A percentile compares a stretch with the other conserved stretches of the same genome.
Conservation (phyloP, 139 green algal genomes). For the Chlamydomonas sp. region DNA sequence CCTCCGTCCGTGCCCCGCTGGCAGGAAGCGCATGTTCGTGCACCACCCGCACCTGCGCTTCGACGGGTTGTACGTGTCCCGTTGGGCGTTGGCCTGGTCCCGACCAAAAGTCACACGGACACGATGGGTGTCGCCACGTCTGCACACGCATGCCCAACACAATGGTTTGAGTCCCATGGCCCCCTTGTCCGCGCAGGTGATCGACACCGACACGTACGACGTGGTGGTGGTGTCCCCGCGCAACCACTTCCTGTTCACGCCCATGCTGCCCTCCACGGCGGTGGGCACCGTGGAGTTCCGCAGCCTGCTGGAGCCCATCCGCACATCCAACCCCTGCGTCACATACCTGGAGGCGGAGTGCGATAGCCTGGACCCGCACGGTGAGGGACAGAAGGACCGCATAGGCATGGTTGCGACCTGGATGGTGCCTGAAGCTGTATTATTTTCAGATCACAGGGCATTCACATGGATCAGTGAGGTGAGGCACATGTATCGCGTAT, state of each 20-base stretch:
- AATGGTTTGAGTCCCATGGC: no score
- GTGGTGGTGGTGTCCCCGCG: slow-evolving; percentile 70
- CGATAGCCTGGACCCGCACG: slow-evolving; percentile 55
- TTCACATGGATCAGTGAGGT: no score
- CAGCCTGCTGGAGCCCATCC: slow-evolving; percentile 75
- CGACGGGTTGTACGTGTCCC: slow-evolving; percentile 76
- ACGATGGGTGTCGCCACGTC: no score
- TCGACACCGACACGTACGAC: slow-evolving; percentile 77
- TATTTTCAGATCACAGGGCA: no score
- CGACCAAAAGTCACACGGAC: no score
- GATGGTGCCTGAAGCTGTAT: no score
- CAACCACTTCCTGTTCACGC: slow-evolving; percentile 87
- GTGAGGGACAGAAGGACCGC: neutral
- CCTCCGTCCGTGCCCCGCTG: slow-evolving; percentile 3
- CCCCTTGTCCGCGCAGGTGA: slow-evolving; percentile 29
- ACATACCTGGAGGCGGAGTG: slow-evolving; percentile 67
- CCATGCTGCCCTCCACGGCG: slow-evolving; percentile 78
- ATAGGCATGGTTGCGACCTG: no score
- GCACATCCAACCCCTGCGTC: slow-evolving; percentile 70
- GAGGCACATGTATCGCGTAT: no score
- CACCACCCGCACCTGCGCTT: slow-evolving; percentile 79
- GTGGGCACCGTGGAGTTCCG: slow-evolving; percentile 68
- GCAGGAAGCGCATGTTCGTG: slow-evolving; percentile 84
- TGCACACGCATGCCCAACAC: no score
- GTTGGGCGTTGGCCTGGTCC: no score